These are phyloP conservation scores for Yamadazyma atmosphaerica DNA, from an alignment of 1,139 yeast genomes.

Conservation along the genomic window DNA sequence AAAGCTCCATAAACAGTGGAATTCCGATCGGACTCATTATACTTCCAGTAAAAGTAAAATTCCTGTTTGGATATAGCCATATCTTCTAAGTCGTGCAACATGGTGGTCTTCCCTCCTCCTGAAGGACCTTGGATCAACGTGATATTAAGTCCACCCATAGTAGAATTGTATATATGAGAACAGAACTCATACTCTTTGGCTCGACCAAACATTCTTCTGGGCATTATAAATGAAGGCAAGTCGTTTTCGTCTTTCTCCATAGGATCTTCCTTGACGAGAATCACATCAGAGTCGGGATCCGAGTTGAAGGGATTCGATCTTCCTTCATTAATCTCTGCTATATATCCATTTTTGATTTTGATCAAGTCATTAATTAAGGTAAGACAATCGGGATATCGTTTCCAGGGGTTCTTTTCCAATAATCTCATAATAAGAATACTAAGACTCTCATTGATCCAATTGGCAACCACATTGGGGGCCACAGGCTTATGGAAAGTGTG, in stretches of 20 bases:
- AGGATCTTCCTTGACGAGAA: constrained; percentile 3
- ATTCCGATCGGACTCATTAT: constrained; percentile 32
- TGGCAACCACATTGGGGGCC: constrained; percentile 33
- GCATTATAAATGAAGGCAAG: constrained; percentile 14
- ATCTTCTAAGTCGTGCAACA: constrained; percentile 43
- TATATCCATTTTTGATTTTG: constrained; percentile 20
- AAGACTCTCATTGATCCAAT: constrained; percentile 38
- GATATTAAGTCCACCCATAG: constrained; percentile 23
- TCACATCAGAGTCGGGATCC: background rate
- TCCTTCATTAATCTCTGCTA: constrained; percentile 15
- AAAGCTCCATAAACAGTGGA: constrained; percentile 27
- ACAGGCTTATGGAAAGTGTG: constrained; percentile 45
- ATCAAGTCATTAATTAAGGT: constrained; percentile 41
- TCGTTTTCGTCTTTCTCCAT: constrained; percentile 5
- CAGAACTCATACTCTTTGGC: constrained; percentile 28
- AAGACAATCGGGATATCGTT: constrained; percentile 41
- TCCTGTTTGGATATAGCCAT: constrained; percentile 36
- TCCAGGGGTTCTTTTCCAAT: constrained; percentile 42
- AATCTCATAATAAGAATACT: constrained; percentile 45
- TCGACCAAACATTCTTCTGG: constrained; percentile 40
- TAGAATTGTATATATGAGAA: constrained; percentile 15
- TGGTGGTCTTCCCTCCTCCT: constrained; percentile 51
- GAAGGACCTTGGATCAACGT: constrained; percentile 44
- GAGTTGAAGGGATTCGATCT: background rate
- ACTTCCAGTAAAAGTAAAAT: constrained; percentile 46